phyloP scores from a whole-genome alignment of 257 asterid genomes.

The Salvia miltiorrhiza region DNA sequence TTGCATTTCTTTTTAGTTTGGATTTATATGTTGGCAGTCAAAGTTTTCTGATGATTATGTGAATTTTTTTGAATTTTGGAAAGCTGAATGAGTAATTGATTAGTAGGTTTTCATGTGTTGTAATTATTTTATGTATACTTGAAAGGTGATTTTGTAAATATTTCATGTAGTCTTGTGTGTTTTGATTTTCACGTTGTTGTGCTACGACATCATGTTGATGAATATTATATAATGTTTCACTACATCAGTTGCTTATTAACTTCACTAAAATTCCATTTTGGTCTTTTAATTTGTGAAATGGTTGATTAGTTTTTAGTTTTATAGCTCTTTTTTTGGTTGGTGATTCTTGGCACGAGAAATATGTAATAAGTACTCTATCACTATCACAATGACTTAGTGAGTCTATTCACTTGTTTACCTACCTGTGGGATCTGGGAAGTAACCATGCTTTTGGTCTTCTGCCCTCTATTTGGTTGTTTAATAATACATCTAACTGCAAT shows the following conservation, averaged over 20 bases:
- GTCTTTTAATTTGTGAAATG: neutral
- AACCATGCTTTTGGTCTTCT: neutral
- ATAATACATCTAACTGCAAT: neutral
- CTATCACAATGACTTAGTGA: neutral
- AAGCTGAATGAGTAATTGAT: neutral
- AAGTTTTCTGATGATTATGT: neutral
- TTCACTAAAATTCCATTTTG: neutral
- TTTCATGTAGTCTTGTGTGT: neutral
- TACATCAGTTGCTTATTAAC: neutral
- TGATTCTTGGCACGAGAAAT: neutral
- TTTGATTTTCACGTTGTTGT: neutral
- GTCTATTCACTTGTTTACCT: neutral
- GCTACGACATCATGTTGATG: neutral
- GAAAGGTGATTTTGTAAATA: neutral
- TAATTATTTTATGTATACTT: neutral
- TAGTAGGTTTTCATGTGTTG: neutral
- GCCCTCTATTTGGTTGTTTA: conserved; percentile 1
- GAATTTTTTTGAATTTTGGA: neutral
- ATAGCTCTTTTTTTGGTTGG: neutral
- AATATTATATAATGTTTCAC: neutral
- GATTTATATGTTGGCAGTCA: neutral
- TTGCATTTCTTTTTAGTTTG: neutral
- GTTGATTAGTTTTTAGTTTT: neutral
- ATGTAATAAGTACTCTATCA: neutral
- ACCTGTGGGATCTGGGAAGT: neutral